Evolutionary conservation across 805 yeast species (phyloP), one percentile per base, ranked within the genome.

Genomic region (Yueomyces sp.): DNA sequence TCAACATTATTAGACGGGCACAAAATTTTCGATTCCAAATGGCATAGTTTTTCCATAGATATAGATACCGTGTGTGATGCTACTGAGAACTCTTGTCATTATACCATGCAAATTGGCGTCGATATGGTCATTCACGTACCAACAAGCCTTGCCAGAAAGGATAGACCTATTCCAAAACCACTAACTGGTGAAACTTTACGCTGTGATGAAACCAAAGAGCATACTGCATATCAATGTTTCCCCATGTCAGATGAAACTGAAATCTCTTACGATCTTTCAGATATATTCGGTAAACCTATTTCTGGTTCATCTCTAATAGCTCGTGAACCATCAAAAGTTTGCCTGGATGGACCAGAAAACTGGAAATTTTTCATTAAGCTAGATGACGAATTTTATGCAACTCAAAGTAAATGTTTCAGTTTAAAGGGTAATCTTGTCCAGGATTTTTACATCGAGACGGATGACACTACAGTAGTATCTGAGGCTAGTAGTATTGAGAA

Each of bases 11-110:
- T 92, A 28, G 94, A 87, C 53, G 97, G 98, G 26, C 95, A 86
- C 59, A 80, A 80, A 55, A 74, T 86, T 6, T 92, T 87, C 60
- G 95, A 87, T 55, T 79, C 96, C 0, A 77, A 80, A 49, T 92
- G 97, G 97, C 95, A 88, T 50, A 77, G 88, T 37, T 81, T 92
- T 86, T 74, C 96, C 2, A 76, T 92, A 40, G 97, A 90, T 58
- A 70, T 90, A 28, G 63, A 64, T 19, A 78, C 86, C 0, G 64
- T 63, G 9, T 78, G 87, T 51, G 64, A 59, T 28, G 63, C 54
- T 3, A 54, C 48, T 3, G 45, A 52, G 1, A 42, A 45, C 4
- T 40, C 40, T 11, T 81, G 87, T 50, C 59, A 63, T 38, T 72
- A 73, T 52, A 59, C 66, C 26, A 69, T 86, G 76, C 65, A 71